Conservation (phyloP, 257 asterid genomes). For the Solanum tarijense region DNA sequence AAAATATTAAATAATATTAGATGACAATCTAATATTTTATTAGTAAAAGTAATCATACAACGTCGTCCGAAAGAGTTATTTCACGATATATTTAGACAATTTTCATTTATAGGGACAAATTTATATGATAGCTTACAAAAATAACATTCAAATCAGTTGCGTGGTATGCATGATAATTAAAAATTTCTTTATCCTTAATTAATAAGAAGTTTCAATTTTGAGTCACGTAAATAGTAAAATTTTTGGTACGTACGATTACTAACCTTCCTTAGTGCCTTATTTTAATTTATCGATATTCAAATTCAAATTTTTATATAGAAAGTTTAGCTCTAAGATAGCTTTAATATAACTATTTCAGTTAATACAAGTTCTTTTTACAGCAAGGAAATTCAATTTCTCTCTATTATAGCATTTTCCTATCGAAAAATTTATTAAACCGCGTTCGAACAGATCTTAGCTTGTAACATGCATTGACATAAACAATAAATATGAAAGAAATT, state of each 20-base stretch:
- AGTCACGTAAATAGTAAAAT: not conserved
- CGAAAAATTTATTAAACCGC: not conserved
- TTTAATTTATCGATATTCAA: too few relatives aligned
- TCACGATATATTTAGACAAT: not conserved
- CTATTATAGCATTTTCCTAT: not conserved
- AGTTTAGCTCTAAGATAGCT: not conserved
- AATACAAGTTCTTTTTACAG: not conserved
- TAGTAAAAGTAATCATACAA: not conserved
- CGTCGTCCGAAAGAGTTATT: not conserved
- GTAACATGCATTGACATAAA: not conserved
- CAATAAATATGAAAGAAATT: not conserved
- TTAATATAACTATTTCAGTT: not conserved
- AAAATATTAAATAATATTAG: not conserved
- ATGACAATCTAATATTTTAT: not conserved
- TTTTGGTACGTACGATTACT: not conserved
- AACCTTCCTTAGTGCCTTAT: not conserved
- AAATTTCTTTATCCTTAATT: too few relatives aligned
- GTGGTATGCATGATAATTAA: too few relatives aligned
- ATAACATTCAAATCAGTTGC: too few relatives aligned
- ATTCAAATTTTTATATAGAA: not conserved
- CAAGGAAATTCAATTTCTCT: not conserved
- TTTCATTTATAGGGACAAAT: not conserved
- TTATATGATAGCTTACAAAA: too few relatives aligned
- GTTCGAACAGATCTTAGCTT: not conserved
- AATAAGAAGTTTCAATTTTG: not conserved